Evolutionary conservation across 164 flowering plant species (phyloP).

Genomic region (Warburgia ugandensis): DNA sequence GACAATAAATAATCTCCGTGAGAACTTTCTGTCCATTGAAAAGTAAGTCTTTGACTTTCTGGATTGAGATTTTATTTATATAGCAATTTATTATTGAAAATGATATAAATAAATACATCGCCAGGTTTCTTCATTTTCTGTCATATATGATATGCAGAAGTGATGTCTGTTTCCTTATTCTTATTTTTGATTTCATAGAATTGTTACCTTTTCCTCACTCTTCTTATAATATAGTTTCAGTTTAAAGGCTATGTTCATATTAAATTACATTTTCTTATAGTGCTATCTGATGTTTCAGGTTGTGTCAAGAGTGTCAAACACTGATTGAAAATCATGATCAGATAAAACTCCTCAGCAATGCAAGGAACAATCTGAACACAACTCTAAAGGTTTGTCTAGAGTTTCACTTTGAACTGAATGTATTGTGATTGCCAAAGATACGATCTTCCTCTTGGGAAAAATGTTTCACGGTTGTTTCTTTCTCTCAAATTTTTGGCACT

Average conservation of each 20-base stretch:
- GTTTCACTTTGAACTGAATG: too few species aligned
- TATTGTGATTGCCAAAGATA: too few species aligned
- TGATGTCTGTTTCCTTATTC: too few species aligned
- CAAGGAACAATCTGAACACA: conserved; percentile 83
- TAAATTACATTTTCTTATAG: background rate
- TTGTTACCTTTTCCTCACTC: background rate
- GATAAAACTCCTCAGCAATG: conserved; percentile 97
- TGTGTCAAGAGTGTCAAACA: conserved; percentile 96
- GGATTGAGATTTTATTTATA: too few species aligned
- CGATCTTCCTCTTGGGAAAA: too few species aligned
- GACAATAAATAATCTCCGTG: conserved; percentile 62
- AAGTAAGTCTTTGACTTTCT: conserved; percentile 69
- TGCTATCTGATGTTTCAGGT: conserved; percentile 36
- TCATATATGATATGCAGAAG: too few species aligned
- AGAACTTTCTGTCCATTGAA: conserved; percentile 80
- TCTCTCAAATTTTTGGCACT: background rate
- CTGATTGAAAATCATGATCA: conserved; percentile 97
- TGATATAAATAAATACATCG: too few species aligned
- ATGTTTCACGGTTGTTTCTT: too few species aligned
- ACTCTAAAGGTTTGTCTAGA: conserved; percentile 73
- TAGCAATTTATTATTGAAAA: too few species aligned
- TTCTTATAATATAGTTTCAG: background rate
- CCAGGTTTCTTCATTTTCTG: too few species aligned
- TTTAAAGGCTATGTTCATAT: background rate
- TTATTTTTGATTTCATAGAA: too few species aligned